Evolutionary conservation across 2,329 filamentous ascomycete species (phyloP), one percentile per base, ranked within the genome.

Genomic region (Talaromyces sp.): DNA sequence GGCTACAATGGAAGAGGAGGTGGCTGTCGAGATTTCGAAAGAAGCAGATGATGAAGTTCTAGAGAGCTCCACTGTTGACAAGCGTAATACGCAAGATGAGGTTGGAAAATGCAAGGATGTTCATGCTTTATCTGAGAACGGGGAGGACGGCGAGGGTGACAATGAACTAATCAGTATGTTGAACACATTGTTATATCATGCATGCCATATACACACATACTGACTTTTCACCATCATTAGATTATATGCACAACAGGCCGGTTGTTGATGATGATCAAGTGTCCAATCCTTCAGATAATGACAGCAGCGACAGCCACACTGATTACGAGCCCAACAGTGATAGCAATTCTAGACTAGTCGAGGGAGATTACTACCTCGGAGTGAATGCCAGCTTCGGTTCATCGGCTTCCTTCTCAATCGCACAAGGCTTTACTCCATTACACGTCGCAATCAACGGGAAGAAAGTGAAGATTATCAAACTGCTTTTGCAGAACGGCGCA

Each of bases 401-500:
- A 8, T 15, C 15, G 11, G 47, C 25, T 13, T 29, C 15, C 7
- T 27, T 7, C 47, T 17, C 25, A 34, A 11, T 19, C 17, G 22
- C 22, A 27, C 8, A 5, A 54, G 31, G 60, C 19, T 38, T 13
- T 17, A 62, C 45, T 51, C 15, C 60, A 19, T 40, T 62, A 19
- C 45, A 62, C 17, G 19, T 54, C n/a, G 60, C 60, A 53, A 29
- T 62, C 25, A 5, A 36, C 8, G 2, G 7, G 17, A 15, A 19
- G 15, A 25, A 53, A 27, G 49, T 29, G n/a, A 22, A 62, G 5
- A 31, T 19, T 15, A 22, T 62, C 31, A 53, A 54, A 29, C 1
- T 62, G 25, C 47, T 62, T 13, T 29, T 62, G 19, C 45, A 40
- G 34, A 29, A 62, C 36, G 45, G 60, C 11, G 45, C 60, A 36